Evolutionary conservation across 179 eudicot species (phyloP), one percentile per base, ranked within the genome.

Genomic region (Amaranthus tricolor): DNA sequence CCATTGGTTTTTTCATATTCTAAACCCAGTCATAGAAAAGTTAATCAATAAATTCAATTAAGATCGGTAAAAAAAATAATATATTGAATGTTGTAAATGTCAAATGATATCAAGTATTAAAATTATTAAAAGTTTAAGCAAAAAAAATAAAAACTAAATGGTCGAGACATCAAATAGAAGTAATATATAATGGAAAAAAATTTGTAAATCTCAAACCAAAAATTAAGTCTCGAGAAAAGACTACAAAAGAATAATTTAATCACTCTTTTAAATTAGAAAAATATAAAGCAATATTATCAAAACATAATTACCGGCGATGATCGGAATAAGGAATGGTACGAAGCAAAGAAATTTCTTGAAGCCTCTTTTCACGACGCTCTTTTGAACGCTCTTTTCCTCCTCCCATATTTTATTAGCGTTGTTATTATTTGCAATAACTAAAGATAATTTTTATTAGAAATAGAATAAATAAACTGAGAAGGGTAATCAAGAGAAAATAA

Each of bases 271-370:
- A 13, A 40, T 7, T 2, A 0, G 3, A 62, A 6, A 5, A 12
- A 11, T 7, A 62, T 31, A 24, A 24, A 0, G 11, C 24, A 31
- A 62, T 40, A 9, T 0, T 2, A n/a, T 0, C 9, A 9, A 21
- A 17, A 8, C 55, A 55, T 6, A 54, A 0, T 75, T 81, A 89
- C 98, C 91, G 83, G 70, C 88, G 97, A 77, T 91, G 93, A 69
- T 91, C 89, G 65, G 95, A 84, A 81, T 89, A 93, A 24, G 98
- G 97, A 77, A 93, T 89, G 21, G 93, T 89, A 16, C 94, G 92
- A 76, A 91, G 90, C 72, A 87, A 88, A 79, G 97, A 85, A 80
- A 93, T 86, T 71, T 88, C 88, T 71, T 93, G 89, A 62, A 89
- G 92, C 62, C 94, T 78, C 83, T 88, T 86, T 74, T 92, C 96